A percentile compares a stretch with the other conserved stretches of the same genome.
These are phyloP conservation scores for Eremothecium sinecaudum DNA, from an alignment of 1,139 yeast species.

Conservation along the genomic window DNA sequence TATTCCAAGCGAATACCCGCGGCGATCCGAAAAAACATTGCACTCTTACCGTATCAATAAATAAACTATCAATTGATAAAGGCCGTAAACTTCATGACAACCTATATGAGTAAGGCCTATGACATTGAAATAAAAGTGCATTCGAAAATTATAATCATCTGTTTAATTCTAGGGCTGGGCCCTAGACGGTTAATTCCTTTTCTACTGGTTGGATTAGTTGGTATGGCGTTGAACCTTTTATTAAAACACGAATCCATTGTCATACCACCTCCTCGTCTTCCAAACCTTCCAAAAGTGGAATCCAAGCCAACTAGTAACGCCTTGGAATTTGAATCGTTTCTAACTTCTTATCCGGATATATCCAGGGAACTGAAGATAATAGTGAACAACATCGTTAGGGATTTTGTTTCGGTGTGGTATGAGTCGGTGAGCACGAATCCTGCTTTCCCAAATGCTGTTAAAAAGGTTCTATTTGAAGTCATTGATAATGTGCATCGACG, in stretches of 20 bases:
- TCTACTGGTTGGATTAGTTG: not conserved
- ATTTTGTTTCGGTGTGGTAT: constrained; percentile 63
- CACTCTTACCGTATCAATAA: too few relatives aligned
- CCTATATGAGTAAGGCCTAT: too few relatives aligned
- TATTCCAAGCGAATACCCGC: too few relatives aligned
- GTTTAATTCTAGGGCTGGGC: too few relatives aligned
- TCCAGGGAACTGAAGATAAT: constrained; percentile 47
- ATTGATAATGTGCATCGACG: constrained; percentile 41
- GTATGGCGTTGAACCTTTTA: not conserved
- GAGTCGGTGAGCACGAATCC: constrained; percentile 34
- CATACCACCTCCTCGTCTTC: not conserved
- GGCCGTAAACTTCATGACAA: too few relatives aligned
- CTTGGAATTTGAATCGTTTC: constrained; percentile 11
- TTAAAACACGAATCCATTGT: not conserved
- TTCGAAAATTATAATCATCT: too few relatives aligned
- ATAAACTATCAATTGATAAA: too few relatives aligned
- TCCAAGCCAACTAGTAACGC: not conserved
- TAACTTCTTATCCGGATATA: constrained; percentile 33
- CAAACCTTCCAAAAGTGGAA: not conserved
- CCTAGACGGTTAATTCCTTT: too few relatives aligned
- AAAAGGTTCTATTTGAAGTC: constrained; percentile 39
- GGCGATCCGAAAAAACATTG: too few relatives aligned
- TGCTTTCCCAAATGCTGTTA: constrained; percentile 48
- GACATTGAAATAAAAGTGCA: too few relatives aligned
- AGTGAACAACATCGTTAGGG: constrained; percentile 43